Percentiles rank a stretch among this genome's conserved stretches.
These are phyloP conservation scores for Penicillium italicum DNA, from an alignment of 2,329 filamentous ascomycete genomes.

Conservation along the genomic window DNA sequence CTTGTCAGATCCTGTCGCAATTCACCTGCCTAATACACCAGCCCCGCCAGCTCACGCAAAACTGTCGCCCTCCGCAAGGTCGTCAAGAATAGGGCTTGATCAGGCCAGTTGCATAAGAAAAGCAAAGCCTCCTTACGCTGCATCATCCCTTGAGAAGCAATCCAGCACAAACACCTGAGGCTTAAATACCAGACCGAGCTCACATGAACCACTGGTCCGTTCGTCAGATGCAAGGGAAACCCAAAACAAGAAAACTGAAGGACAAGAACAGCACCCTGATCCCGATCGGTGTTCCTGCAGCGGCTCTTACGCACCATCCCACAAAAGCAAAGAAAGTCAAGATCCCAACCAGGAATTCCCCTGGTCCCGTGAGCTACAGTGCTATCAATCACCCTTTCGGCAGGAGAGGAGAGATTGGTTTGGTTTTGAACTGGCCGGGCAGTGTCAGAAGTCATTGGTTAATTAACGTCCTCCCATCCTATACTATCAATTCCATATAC, in stretches of 20 bases:
- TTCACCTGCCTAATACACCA: not conserved
- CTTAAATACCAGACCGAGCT: slow-evolving; percentile 1
- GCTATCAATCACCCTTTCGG: not conserved
- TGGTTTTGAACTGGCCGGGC: not conserved
- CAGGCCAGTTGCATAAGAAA: slow-evolving; percentile 6
- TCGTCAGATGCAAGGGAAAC: slow-evolving; percentile 20
- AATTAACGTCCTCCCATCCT: not conserved
- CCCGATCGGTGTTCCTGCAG: not conserved
- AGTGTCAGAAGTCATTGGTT: not conserved
- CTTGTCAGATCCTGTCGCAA: not conserved
- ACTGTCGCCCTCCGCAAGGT: not conserved
- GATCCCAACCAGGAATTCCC: not conserved
- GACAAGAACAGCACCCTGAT: not conserved
- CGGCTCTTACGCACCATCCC: not conserved
- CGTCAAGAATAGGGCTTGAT: not conserved
- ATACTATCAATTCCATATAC: too few relatives aligned
- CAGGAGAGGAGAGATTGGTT: not conserved
- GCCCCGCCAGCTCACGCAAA: not conserved
- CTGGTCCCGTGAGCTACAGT: not conserved
- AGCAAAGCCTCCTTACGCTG: slow-evolving; percentile 18
- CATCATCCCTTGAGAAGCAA: slow-evolving; percentile 12
- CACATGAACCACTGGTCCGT: slow-evolving; percentile 23
- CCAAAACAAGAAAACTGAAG: not conserved
- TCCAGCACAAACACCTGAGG: not conserved
- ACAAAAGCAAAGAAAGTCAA: not conserved